Evolutionary conservation across 441 rosid species (phyloP), one percentile per base, ranked within the genome.

Genomic region (Bocquillonia castaneifolia): DNA sequence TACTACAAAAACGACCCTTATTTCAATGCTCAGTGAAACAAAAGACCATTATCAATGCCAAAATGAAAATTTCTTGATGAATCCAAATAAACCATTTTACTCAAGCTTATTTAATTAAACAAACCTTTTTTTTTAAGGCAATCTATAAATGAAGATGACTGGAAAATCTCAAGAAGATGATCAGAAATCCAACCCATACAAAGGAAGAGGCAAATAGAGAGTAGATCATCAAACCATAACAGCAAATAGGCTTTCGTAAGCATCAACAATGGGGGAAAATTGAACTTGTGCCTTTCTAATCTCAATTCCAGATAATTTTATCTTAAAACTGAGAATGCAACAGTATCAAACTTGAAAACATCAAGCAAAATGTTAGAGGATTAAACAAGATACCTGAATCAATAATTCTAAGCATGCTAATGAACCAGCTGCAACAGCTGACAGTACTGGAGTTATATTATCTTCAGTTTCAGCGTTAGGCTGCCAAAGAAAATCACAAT

Each of bases 341-440:
- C 28, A 51, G 13, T 28, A 29, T 36, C 9, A 14, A 34, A 67
- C 55, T 34, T 25, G 23, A 23, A 18, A 70, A 23, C 3, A 71
- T 45, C n/a, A 13, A 28, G 32, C 23, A 59, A 59, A 34, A 63
- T 6, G n/a, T 26, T n/a, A 25, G 63, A 39, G 6, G 48, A 25
- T 28, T 32, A 64, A 75, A 58, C 72, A 68, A 75, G 68, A 82
- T 48, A 69, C 98, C 98, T 93, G 84, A 74, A 89, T 78, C 70
- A 93, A 73, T 74, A 82, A 79, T 68, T 91, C 94, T 72, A 85
- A 66, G 80, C 95, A 88, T 50, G 89, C 73, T 28, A 86, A 70
- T 70, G 98, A 93, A 75, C 87, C 86, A 2, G 98, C 98, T 26
- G 97, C 97, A 0, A 93, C 97, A 23, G 96, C 86, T 37, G 98